A percentile compares a stretch with the other conserved stretches of the same genome.
phyloP scores from a whole-genome alignment of 176 grass and related monocot genomes.

The Aegilops bicornis region DNA sequence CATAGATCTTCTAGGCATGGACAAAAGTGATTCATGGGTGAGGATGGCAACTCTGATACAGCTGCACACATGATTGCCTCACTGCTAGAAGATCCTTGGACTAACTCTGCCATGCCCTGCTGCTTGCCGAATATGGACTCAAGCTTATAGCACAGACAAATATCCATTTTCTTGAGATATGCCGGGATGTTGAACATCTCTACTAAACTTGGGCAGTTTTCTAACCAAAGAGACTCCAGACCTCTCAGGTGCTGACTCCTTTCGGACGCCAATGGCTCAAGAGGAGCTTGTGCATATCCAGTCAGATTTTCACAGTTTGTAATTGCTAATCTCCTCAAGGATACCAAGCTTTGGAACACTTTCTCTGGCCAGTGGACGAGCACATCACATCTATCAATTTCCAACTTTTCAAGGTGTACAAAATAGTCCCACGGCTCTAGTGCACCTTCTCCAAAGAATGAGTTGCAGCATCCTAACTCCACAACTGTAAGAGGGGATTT shows the following conservation, averaged over 20 bases:
- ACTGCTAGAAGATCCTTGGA: no score
- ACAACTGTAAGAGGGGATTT: not conserved
- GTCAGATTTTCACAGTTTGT: accelerated
- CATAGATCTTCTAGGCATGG: no score
- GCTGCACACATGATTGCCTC: no score
- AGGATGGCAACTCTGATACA: no score
- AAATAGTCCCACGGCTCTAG: not conserved
- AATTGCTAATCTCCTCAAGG: no score
- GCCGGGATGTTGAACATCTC: not conserved
- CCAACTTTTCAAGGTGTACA: no score
- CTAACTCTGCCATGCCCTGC: not conserved
- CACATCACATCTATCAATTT: no score
- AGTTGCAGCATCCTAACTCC: accelerated
- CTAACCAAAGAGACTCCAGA: not conserved
- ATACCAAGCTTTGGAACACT: no score
- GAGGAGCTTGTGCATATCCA: no score
- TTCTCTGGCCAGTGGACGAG: no score
- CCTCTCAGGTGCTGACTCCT: not conserved
- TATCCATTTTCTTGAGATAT: not conserved
- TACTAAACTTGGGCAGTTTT: not conserved
- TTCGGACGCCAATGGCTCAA: no score
- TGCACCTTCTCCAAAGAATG: not conserved
- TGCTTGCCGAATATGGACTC: not conserved
- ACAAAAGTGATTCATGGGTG: no score
- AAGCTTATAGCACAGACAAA: accelerated